Conservation (phyloP, 2,329 filamentous ascomycete species). For the Xylariaceae sp. region DNA sequence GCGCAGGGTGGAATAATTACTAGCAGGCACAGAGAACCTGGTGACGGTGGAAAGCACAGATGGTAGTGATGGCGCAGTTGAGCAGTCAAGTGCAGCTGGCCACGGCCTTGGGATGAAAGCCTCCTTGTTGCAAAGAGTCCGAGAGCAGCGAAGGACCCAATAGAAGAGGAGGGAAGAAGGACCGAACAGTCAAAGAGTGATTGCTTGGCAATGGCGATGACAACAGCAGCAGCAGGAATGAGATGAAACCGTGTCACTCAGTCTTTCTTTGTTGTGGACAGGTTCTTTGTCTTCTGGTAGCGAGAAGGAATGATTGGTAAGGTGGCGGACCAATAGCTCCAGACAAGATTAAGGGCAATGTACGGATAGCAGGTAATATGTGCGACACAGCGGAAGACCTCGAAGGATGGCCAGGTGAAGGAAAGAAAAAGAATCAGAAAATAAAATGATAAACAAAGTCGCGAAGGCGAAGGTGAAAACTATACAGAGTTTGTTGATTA, state of each 20-base stretch:
- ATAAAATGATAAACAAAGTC: not conserved
- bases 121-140: slow-evolving; percentile 22
- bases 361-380: too few species aligned
- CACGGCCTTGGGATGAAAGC: slow-evolving; percentile 12
- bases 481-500: not conserved
- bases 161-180: slow-evolving; percentile 1
- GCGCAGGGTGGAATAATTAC: too few species aligned
- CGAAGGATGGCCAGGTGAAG: too few species aligned
- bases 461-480: not conserved
- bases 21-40: slow-evolving; percentile 6
- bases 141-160: slow-evolving; percentile 16
- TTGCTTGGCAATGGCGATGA: too few species aligned
- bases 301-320: slow-evolving; percentile 21
- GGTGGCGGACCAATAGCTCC: too few species aligned
- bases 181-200: too few species aligned
- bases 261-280: slow-evolving; percentile 18
- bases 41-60: slow-evolving; percentile 7
- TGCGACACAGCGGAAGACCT: slow-evolving; percentile 16
- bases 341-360: too few species aligned
- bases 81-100: not conserved
- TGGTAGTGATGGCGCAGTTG: slow-evolving; percentile 13
- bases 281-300: slow-evolving; percentile 10
- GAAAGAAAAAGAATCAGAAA: too few species aligned
- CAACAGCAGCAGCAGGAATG: slow-evolving; percentile 14
- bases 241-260: slow-evolving; percentile 18